A percentile compares a stretch with the other conserved stretches of the same genome.
Conservation (phyloP, 805 yeast genomes). For the Geotrichum ghanense region DNA sequence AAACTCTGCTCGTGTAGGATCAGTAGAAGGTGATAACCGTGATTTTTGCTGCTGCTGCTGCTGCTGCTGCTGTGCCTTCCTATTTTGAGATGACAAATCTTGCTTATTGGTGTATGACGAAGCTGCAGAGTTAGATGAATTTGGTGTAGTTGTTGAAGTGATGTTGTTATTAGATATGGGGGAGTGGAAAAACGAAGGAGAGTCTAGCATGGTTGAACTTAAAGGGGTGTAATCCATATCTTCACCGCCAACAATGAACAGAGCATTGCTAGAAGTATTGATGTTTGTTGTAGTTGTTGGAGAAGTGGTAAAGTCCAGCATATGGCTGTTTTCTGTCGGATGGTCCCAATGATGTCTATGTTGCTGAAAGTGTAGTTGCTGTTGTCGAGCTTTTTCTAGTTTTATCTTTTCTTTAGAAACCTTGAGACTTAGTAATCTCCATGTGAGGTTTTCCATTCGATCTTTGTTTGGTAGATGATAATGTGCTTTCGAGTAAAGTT, state of each 20-base stretch:
- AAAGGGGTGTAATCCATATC: constrained; percentile 1
- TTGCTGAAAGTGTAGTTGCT: not conserved
- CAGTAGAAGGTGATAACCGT: constrained; percentile 17
- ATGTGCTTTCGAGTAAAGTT: constrained; percentile 67
- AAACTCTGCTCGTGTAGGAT: constrained; percentile 43
- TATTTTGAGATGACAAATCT: not conserved
- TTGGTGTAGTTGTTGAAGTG: not conserved
- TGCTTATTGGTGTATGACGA: constrained; percentile 3
- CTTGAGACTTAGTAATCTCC: constrained; percentile 46
- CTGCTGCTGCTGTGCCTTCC: not conserved
- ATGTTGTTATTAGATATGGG: not conserved
- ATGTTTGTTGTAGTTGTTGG: not conserved
- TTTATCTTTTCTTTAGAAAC: not conserved
- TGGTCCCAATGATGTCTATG: not conserved
- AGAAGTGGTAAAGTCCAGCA: not conserved
- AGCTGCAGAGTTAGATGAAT: not conserved
- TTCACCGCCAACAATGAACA: not conserved
- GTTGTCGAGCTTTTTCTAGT: not conserved
- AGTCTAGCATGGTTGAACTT: not conserved
- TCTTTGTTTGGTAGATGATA: constrained; percentile 62
- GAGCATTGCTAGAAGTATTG: not conserved
- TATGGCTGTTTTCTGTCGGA: not conserved
- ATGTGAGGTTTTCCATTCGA: constrained; percentile 74
- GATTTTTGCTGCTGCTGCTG: not conserved
- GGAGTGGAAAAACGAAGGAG: not conserved